phyloP scores from a whole-genome alignment of 2,329 filamentous ascomycete species.

The Thermothelomyces thermophilus region DNA sequence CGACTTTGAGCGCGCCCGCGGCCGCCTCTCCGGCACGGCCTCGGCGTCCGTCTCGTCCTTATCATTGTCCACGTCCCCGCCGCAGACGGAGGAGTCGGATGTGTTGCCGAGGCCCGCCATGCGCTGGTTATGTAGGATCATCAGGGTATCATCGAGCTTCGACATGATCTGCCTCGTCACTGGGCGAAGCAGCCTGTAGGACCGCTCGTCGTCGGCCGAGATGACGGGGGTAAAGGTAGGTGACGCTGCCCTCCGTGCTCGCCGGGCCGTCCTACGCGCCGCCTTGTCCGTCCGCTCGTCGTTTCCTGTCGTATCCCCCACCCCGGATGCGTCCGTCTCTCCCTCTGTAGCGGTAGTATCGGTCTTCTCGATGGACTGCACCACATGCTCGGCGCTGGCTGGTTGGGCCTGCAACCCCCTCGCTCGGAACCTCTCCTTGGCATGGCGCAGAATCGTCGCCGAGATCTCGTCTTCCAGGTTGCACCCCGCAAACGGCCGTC shows the following conservation, averaged over 20 bases:
- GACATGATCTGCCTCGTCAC: slow-evolving; percentile 63
- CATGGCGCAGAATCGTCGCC: slow-evolving; percentile 57
- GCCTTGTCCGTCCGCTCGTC: slow-evolving; percentile 8
- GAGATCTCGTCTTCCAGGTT: slow-evolving; percentile 64
- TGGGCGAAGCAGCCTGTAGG: slow-evolving; percentile 58
- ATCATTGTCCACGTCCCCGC: too few species aligned
- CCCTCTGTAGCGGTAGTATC: slow-evolving; percentile 6
- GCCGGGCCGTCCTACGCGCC: neutral
- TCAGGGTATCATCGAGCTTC: slow-evolving; percentile 63
- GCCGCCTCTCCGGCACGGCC: neutral
- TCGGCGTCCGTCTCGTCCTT: slow-evolving; percentile 13
- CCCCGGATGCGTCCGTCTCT: slow-evolving; percentile 6
- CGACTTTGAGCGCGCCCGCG: neutral
- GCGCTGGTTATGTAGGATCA: slow-evolving; percentile 62
- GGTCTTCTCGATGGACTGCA: slow-evolving; percentile 11
- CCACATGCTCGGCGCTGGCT: slow-evolving; percentile 1
- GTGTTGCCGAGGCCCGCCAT: slow-evolving; percentile 39
- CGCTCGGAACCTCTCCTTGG: slow-evolving; percentile 57
- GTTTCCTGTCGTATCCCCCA: neutral
- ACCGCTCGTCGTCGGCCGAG: slow-evolving; percentile 64
- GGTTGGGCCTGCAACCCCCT: slow-evolving; percentile 24
- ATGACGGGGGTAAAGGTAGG: slow-evolving; percentile 44
- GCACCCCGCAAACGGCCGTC: slow-evolving; percentile 44
- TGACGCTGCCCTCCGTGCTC: slow-evolving; percentile 7
- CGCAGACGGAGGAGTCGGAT: slow-evolving; percentile 21